Evolutionary conservation across 2,329 filamentous ascomycete genomes (phyloP), one percentile per base, ranked within the genome.

Genomic region (Cladosporium sp.): DNA sequence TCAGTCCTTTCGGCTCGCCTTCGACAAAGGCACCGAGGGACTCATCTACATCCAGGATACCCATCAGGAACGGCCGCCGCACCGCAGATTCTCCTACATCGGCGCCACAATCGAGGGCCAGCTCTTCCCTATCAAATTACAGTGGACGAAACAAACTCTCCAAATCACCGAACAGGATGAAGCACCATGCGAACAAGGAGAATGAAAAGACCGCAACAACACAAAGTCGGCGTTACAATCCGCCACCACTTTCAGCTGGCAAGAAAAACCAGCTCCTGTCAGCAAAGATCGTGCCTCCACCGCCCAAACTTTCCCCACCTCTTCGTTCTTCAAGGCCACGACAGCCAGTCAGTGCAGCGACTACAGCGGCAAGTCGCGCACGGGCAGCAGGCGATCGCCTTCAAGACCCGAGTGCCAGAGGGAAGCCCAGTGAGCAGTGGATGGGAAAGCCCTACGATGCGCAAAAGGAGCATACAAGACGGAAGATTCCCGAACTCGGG

Each of bases 361-460:
- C 83, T 2, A 88, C 88, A n/a, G 80, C 86, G 34, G 84, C 86
- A 57, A 88, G 88, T 37, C 84, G 87, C 59, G 83, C 86, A 66
- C 88, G 82, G 70, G 82, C 84, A 51, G 78, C 82, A 4, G 64
- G 67, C 22, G 57, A 49, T n/a, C 57, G 51, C 9, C 36, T 37
- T 36, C 65, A 73, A 55, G 70, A 61, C 50, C 69, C 71, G 34
- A 59, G 61, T 11, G 69, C 38, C 20, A 55, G 40, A 45, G 70
- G 64, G 73, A 65, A 71, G 59, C 76, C 75, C 60, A 78, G 76
- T 62, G 76, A 83, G 47, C 81, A 82, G 37, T 82, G 84, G 70
- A 67, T 92, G 59, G 88, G 88, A 0, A 88, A 88, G 61, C 89
- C 95, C 56, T 90, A 96, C 73, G 93, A 95, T 71, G 89, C 89